Evolutionary conservation across 1,284 basidiomycete genomes (phyloP).

Genomic region (Ceraceosorus guamensis): DNA sequence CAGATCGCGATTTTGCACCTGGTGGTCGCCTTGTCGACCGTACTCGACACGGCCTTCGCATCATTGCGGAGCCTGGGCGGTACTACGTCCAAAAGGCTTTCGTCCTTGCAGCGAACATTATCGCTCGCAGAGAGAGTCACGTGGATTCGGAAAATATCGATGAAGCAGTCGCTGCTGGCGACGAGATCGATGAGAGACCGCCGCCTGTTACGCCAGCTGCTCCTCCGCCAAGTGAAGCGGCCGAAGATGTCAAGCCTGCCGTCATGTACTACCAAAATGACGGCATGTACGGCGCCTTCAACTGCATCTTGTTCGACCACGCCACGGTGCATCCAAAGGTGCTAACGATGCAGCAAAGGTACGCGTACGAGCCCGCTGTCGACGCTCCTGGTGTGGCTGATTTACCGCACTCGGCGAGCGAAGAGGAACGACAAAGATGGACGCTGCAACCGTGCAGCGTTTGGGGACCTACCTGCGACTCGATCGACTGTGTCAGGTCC

Average conservation of each 20-base stretch:
- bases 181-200: not conserved
- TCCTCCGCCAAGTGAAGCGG: too few relatives aligned
- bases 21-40: constrained; percentile 32
- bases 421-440: constrained; percentile 3
- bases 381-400: constrained; percentile 1
- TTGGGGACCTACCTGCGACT: constrained; percentile 75
- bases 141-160: not conserved
- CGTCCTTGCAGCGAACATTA: constrained; percentile 84
- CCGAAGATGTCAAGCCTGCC: constrained; percentile 21
- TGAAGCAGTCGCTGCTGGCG: constrained; percentile 6
- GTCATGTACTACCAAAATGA: constrained; percentile 49
- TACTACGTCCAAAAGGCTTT: constrained; percentile 92
- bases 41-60: constrained; percentile 60
- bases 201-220: not conserved
- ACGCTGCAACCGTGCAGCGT: constrained; percentile 51
- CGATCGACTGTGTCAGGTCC: constrained; percentile 61
- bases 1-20: constrained; percentile 53
- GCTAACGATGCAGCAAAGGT: constrained; percentile 52
- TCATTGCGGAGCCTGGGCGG: constrained; percentile 94
- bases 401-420: not conserved
- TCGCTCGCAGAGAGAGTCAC: constrained; percentile 59
- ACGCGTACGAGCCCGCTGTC: constrained; percentile 45
- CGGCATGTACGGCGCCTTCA: constrained; percentile 80
- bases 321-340: constrained; percentile 78
- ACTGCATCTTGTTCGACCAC: constrained; percentile 91